Evolutionary conservation across 805 yeast genomes (phyloP).

Genomic region (Cyberlindnera euphorbiae): DNA sequence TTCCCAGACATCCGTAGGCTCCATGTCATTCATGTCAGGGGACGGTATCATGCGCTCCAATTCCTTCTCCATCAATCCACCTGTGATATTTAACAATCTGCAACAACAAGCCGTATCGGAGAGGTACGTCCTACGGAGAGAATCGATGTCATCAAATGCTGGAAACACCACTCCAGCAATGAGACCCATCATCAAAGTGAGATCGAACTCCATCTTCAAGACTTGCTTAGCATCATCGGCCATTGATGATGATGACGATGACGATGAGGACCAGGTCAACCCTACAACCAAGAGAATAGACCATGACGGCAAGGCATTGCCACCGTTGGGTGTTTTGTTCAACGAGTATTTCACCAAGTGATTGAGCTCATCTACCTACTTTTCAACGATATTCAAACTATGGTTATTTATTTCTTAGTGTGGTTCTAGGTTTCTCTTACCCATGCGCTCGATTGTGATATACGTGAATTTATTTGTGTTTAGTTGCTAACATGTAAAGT

Average conservation of each 20-base stretch:
- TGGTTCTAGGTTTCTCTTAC: too few species aligned
- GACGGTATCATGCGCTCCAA: conserved; percentile 8
- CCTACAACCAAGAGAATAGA: background rate
- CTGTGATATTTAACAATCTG: conserved; percentile 10
- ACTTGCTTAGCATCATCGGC: conserved; percentile 7
- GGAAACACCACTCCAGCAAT: background rate
- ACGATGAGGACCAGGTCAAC: conserved; percentile 5
- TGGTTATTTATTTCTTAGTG: too few species aligned
- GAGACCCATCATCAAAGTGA: conserved; percentile 4
- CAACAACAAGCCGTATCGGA: conserved; percentile 12
- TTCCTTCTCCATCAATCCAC: conserved; percentile 11
- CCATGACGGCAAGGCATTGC: conserved; percentile 7
- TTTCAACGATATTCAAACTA: too few species aligned
- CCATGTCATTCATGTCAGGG: conserved; percentile 2
- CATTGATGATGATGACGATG: conserved; percentile 16
- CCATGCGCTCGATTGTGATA: too few species aligned
- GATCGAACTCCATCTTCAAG: conserved; percentile 13
- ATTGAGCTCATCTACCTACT: too few species aligned
- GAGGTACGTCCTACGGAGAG: conserved; percentile 9
- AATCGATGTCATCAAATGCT: conserved; percentile 1
- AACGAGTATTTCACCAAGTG: conserved; percentile 18
- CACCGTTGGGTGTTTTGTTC: conserved; percentile 19
- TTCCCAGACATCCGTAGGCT: conserved; percentile 9
- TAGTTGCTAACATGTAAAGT: too few species aligned
- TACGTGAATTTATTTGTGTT: too few species aligned